Conservation (phyloP, 108 stramenopile species). For the Chaetoceros muelleri region DNA sequence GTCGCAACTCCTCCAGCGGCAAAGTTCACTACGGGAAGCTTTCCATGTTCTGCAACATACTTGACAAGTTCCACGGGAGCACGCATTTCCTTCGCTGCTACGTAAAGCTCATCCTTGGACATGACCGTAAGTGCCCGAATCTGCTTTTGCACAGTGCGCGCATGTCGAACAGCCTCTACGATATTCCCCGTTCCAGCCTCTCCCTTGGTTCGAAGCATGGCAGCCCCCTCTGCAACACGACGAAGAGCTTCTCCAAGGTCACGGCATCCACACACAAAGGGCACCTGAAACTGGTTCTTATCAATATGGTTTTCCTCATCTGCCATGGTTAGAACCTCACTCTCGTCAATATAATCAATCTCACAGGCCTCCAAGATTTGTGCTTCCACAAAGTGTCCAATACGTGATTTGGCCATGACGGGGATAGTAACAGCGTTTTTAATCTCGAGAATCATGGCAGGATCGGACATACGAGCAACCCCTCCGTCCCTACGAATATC, state of each 20-base stretch:
- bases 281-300: constrained; percentile 92
- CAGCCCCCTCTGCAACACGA: constrained; percentile 94
- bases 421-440: constrained; percentile 98
- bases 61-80: constrained; percentile 91
- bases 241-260: constrained; percentile 97
- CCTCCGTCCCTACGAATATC: constrained; percentile 99
- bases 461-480: constrained; percentile 98
- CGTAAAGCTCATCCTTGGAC: constrained; percentile 96
- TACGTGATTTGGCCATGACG: constrained; percentile 99
- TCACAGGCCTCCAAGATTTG: constrained; percentile 98
- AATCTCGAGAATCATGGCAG: constrained; percentile 94
- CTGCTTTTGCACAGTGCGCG: constrained; percentile 82
- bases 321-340: constrained; percentile 98
- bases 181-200: constrained; percentile 99
- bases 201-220: constrained; percentile 99
- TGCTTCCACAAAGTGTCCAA: constrained; percentile 99
- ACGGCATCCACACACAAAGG: constrained; percentile 99
- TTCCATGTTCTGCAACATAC: constrained; percentile 83
- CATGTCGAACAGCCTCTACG: constrained; percentile 97
- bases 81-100: constrained; percentile 91
- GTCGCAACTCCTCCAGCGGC: constrained; percentile 99
- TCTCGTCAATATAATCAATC: constrained; percentile 98
- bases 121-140: constrained; percentile 75
- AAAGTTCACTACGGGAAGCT: constrained; percentile 98
- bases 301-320: constrained; percentile 99